These are phyloP conservation scores for Mychonastes homosphaera DNA, from an alignment of 139 green algal genomes.

Conservation along the genomic window DNA sequence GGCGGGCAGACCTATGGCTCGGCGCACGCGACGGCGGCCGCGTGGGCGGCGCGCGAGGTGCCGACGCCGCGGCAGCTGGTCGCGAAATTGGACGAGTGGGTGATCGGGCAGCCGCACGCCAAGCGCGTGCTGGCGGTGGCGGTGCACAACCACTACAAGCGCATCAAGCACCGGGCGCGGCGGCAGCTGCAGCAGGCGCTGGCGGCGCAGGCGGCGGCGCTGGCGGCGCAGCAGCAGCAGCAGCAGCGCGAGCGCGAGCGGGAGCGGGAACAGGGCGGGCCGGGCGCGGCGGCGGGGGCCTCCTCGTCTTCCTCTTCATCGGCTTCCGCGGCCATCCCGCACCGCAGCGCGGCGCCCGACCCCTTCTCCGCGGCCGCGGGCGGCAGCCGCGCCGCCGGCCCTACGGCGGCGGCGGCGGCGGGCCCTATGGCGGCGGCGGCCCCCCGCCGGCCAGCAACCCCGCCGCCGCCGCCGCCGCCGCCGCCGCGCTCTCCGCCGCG, in stretches of 20 bases:
- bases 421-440: neutral
- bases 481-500: no score
- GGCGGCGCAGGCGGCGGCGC: neutral
- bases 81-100: constrained; percentile 53
- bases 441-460: neutral
- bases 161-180: constrained; percentile 35
- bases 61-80: constrained; percentile 63
- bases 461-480: no score
- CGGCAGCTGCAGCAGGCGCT: constrained; percentile 17
- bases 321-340: neutral
- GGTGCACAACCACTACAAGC: constrained; percentile 86
- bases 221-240: neutral
- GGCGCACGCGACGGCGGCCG: constrained; percentile 8
- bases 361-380: no score
- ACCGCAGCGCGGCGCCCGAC: neutral
- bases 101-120: constrained; percentile 65
- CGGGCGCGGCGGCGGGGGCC: neutral
- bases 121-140: constrained; percentile 76
- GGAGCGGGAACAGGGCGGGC: neutral
- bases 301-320: no score
- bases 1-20: constrained; percentile 26
- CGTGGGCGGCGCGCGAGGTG: constrained; percentile 28
- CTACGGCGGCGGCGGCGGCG: neutral
- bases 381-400: neutral
- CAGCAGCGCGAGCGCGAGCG: neutral